Base-by-base conservation (phyloP, 176 grass and related monocot species). In the Bolboschoenus planiculmis region DNA sequence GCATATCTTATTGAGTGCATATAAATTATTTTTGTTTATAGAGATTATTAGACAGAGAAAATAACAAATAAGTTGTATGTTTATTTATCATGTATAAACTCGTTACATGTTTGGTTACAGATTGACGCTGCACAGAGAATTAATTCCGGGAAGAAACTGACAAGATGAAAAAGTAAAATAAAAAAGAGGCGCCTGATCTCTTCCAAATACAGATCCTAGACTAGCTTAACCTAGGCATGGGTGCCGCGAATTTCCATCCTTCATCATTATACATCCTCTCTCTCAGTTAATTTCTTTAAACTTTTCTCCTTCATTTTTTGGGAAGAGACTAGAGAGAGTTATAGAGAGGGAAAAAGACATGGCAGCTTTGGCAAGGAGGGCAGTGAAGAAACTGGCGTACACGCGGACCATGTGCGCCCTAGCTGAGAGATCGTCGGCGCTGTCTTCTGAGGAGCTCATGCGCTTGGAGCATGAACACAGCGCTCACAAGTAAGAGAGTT, bases 381-480 rank as follows among this genome's bases (percentile, higher is more conserved):
- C 51, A 36, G 47, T 84, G 42, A 74, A 44, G 16, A 80, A 82
- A 40, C 40, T 72, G 20, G 58, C 73, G 4, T 64, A 46, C 18
- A 78, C 80, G 39, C 81, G 84, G 80, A 63, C 67, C 72, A 55
- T 86, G 61, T 71, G 24, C 7, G 84, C 84, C n/a, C 1, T 86
- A 39, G 80, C 84, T 42, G 59, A 90, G 51, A 73, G 84, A 83
- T 79, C 80, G 7, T 51, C 83, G 48, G 83, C 79, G 61, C 66
- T 91, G 31, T 90, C 96, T 1, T 98, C 95, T 16, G 92, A 93
- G 82, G 96, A 95, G 87, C 89, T 98, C 66, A 98, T 98, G 77
- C 83, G 82, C 82, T 79, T 98, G 91, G 96, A 93, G 31, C 84
- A 40, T 23, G 83, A 98, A 42, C 65, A 87, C 71, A 95, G 95